phyloP scores from a whole-genome alignment of 108 stramenopile genomes.

The Skeletonema costatum region DNA sequence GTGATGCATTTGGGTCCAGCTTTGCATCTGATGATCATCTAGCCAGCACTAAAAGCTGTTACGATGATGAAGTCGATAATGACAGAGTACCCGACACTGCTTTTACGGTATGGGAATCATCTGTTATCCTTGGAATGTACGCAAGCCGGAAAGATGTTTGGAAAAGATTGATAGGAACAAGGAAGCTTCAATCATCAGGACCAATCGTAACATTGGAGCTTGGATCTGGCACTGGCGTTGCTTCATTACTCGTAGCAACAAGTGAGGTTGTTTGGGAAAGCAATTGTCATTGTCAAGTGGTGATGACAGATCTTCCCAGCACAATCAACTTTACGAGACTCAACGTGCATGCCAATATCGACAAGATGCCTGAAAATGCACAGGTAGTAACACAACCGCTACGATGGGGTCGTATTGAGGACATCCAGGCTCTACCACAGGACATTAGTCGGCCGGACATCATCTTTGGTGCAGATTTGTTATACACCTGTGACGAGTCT shows the following conservation, averaged over 20 bases:
- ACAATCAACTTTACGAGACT: constrained; percentile 1
- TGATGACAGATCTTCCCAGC: not conserved
- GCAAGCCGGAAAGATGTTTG: constrained; percentile 18
- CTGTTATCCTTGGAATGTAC: constrained; percentile 18
- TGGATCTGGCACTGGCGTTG: constrained; percentile 6
- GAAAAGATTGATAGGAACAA: constrained; percentile 10
- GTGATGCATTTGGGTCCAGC: constrained; percentile 4
- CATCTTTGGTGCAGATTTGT: constrained; percentile 17
- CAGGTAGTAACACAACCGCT: not conserved
- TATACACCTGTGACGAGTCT: constrained; percentile 8
- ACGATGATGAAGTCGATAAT: not conserved
- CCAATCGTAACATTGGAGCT: constrained; percentile 15
- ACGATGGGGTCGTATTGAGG: constrained; percentile 7
- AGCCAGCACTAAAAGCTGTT: not conserved
- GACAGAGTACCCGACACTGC: constrained; percentile 13
- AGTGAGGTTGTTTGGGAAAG: constrained; percentile 8
- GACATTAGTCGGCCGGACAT: constrained; percentile 8
- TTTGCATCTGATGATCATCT: not conserved
- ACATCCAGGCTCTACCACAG: not conserved
- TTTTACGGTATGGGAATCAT: constrained; percentile 4
- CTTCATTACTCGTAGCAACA: constrained; percentile 11
- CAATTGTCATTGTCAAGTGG: not conserved
- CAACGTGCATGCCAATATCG: not conserved
- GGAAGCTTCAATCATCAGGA: not conserved
- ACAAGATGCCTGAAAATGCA: not conserved